Conservation (phyloP, 1,139 yeast genomes). For the Candida sp. region DNA sequence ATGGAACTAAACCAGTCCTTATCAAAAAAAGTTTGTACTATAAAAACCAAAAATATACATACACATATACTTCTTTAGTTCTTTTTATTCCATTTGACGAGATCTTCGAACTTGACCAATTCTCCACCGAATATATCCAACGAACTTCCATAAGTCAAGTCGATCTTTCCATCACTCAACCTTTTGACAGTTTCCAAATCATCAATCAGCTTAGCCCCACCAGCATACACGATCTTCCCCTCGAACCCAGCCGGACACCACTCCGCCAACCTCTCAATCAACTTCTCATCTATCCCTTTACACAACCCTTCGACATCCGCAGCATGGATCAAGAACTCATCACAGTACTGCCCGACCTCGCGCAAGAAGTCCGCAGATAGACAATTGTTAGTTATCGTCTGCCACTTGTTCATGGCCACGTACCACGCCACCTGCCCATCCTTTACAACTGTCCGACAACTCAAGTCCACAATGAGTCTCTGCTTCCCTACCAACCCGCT, state of each 20-base stretch:
- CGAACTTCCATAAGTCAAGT: conserved; percentile 91
- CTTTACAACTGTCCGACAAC: conserved; percentile 65
- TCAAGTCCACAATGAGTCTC: conserved; percentile 83
- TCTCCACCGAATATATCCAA: conserved; percentile 93
- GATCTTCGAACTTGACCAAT: conserved; percentile 74
- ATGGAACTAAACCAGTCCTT: conserved; percentile 17
- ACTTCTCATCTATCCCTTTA: conserved; percentile 82
- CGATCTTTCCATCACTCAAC: conserved; percentile 83
- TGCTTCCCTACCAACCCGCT: conserved; percentile 62
- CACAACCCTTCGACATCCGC: conserved; percentile 99
- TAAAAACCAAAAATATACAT: conserved; percentile 3
- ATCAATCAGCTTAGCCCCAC: conserved; percentile 81
- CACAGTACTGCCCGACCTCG: conserved; percentile 65
- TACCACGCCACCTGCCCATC: conserved; percentile 59
- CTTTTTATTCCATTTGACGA: conserved; percentile 70
- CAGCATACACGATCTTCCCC: conserved; percentile 90
- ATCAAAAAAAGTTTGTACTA: neutral
- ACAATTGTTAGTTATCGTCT: conserved; percentile 73
- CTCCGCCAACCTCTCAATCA: conserved; percentile 72
- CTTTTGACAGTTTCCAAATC: conserved; percentile 70
- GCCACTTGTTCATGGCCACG: conserved; percentile 99
- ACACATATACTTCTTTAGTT: conserved; percentile 4
- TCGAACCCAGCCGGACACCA: conserved; percentile 69
- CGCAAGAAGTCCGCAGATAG: conserved; percentile 58
- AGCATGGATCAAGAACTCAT: conserved; percentile 92